phyloP scores from a whole-genome alignment of 345 rosid species.

The Eucalyptus melliodora region DNA sequence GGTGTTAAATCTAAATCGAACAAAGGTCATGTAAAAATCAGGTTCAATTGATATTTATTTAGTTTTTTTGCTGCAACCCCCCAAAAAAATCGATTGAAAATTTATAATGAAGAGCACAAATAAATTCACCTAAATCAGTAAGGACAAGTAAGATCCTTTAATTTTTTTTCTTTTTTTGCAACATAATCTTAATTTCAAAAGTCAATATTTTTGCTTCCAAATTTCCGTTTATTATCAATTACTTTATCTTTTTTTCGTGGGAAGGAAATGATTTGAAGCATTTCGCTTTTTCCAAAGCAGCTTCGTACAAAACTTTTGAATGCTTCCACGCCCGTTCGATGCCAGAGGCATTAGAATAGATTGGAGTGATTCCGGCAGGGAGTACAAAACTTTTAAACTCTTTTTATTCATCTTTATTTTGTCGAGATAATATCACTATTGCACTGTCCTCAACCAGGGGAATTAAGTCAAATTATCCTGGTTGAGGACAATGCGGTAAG shows the following conservation, averaged over 20 bases:
- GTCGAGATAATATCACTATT: background rate
- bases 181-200: background rate
- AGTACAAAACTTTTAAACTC: background rate
- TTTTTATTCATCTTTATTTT: background rate
- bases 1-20: background rate
- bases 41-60: background rate
- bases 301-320: background rate
- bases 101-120: background rate
- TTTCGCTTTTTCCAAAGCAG: background rate
- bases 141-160: background rate
- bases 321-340: background rate
- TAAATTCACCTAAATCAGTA: background rate
- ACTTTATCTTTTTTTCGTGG: background rate
- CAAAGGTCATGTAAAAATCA: background rate
- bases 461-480: fast-evolving
- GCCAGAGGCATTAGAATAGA: background rate
- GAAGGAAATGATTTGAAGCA: background rate
- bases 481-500: fast-evolving
- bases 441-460: fast-evolving
- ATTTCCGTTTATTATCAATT: background rate
- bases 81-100: background rate
- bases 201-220: background rate
- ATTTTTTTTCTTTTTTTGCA: background rate
- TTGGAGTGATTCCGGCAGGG: fast-evolving
- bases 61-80: background rate